These are phyloP conservation scores for Hypoxylon sp. DNA, from an alignment of 2,329 filamentous ascomycete species.

Conservation along the genomic window DNA sequence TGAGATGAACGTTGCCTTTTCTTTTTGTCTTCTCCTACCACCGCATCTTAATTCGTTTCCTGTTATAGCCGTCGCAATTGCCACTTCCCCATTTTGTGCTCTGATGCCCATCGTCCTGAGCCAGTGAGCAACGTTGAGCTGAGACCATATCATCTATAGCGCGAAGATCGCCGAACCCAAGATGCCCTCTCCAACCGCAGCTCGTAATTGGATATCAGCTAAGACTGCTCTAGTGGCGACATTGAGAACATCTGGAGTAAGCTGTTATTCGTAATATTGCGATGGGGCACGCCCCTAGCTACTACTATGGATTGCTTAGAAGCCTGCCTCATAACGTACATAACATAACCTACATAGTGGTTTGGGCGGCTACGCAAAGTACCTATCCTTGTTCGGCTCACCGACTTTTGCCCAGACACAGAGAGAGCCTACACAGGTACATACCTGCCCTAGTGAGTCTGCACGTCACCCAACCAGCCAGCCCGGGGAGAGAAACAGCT, in stretches of 20 bases:
- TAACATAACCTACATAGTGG: conserved; percentile 19
- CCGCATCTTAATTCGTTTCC: conserved; percentile 9
- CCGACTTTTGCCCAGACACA: conserved; percentile 51
- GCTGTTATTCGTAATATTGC: conserved; percentile 26
- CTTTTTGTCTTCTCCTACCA: conserved; percentile 8
- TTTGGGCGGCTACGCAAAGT: conserved; percentile 40
- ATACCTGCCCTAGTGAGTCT: conserved; percentile 41
- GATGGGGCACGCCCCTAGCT: conserved; percentile 24
- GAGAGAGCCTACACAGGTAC: conserved; percentile 29
- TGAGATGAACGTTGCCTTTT: conserved; percentile 26
- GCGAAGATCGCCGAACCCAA: conserved; percentile 30
- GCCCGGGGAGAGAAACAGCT: conserved; percentile 37
- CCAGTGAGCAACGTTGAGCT: conserved; percentile 12
- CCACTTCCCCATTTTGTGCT: conserved; percentile 20
- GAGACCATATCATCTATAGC: conserved; percentile 28
- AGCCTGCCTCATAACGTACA: background rate
- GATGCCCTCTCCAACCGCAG: conserved; percentile 17
- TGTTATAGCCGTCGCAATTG: conserved; percentile 15
- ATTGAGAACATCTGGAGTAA: conserved; percentile 23
- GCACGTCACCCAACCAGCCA: conserved; percentile 46
- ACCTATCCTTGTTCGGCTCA: conserved; percentile 48
- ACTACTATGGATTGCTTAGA: conserved; percentile 16
- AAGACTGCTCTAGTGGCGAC: conserved; percentile 34
- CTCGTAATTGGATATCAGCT: conserved; percentile 25
- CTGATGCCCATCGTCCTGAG: conserved; percentile 6